Conservation (phyloP, 1,139 yeast species). For the Yamadazyma triangularis region DNA sequence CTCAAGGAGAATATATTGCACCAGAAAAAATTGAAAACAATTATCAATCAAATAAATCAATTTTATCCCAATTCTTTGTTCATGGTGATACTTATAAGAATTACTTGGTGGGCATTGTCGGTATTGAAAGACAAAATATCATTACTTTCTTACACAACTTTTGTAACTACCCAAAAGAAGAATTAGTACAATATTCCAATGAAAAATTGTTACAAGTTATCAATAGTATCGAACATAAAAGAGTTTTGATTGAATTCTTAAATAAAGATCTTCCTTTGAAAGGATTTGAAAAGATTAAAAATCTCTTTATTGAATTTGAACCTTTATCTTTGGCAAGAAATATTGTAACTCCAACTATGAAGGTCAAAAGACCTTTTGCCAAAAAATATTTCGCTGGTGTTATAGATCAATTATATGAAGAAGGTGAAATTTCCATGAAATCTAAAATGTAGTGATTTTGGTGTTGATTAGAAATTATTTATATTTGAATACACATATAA, state of each 20-base stretch:
- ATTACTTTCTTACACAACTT: conserved; percentile 14
- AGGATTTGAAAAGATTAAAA: conserved; percentile 64
- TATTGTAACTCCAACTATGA: conserved; percentile 71
- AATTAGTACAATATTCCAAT: conserved; percentile 11
- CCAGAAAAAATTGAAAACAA: conserved; percentile 41
- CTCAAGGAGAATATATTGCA: conserved; percentile 43
- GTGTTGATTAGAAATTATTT: too few relatives aligned
- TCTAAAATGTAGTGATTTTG: too few relatives aligned
- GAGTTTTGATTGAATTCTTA: conserved; percentile 23
- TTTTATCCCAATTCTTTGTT: conserved; percentile 30
- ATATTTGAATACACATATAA: too few relatives aligned
- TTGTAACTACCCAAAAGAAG: conserved; percentile 12
- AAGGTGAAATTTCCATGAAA: conserved; percentile 51
- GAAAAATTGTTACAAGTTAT: conserved; percentile 24
- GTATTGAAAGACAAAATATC: conserved; percentile 35
- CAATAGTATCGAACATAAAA: conserved; percentile 25
- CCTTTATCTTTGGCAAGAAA: conserved; percentile 64
- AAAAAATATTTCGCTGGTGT: conserved; percentile 43
- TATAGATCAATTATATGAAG: conserved; percentile 55
- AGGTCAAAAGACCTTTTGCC: conserved; percentile 63
- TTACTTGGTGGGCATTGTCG: conserved; percentile 60
- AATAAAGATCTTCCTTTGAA: conserved; percentile 23
- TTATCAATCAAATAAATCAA: conserved; percentile 30
- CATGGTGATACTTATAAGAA: conserved; percentile 64
- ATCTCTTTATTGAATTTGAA: conserved; percentile 54